Conservation (phyloP, 768 basidiomycete genomes). For the Lyophyllum decastes region DNA sequence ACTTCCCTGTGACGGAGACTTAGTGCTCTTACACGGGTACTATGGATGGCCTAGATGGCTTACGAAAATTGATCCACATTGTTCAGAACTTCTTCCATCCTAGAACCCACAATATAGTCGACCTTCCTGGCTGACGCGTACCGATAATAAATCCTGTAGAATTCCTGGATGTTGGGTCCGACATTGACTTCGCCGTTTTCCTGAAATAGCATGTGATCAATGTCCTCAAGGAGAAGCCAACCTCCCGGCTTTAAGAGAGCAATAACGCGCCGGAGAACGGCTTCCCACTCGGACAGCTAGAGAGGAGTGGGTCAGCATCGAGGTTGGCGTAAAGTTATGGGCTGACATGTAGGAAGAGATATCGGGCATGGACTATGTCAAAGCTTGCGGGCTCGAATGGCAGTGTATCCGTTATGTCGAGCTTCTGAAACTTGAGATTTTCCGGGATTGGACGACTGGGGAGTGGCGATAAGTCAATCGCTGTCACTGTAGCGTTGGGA, state of each 20-base stretch:
- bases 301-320: background rate
- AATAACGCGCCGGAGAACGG: background rate
- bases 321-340: background rate
- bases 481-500: conserved; percentile 5
- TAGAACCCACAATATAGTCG: conserved; percentile 1
- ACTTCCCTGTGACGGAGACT: background rate
- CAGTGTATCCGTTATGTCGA: background rate
- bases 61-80: background rate
- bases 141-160: background rate
- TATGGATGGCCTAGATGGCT: too few species aligned
- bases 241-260: conserved; percentile 5
- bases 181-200: background rate
- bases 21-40: too few species aligned
- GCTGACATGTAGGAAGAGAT: background rate
- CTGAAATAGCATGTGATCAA: background rate
- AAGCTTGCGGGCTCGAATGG: conserved; percentile 2
- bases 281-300: background rate
- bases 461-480: conserved; percentile 7
- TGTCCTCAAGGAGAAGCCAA: conserved; percentile 10
- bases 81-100: background rate
- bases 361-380: conserved; percentile 2
- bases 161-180: background rate
- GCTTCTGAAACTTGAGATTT: conserved; percentile 3
- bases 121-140: background rate
- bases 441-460: background rate